phyloP scores from a whole-genome alignment of 257 asterid species.

The Nyctanthes arbortristis region DNA sequence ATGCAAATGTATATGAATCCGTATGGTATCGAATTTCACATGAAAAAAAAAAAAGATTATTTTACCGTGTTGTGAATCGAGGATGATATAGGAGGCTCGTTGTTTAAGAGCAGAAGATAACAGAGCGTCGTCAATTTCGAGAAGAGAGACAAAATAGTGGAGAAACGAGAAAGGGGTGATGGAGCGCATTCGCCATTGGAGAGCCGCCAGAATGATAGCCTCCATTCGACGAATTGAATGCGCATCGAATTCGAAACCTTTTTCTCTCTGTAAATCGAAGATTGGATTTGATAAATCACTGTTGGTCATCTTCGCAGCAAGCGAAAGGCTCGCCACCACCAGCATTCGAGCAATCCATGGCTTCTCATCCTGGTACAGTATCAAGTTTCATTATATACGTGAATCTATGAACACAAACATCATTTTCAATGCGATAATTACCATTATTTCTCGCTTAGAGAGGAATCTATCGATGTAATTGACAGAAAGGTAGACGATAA shows the following conservation, averaged over 20 bases:
- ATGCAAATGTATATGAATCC: neutral
- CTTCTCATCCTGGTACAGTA: constrained; percentile 39
- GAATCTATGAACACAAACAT: too few species aligned
- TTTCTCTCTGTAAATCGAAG: constrained; percentile 48
- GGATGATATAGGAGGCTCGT: constrained; percentile 46
- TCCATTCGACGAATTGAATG: constrained; percentile 46
- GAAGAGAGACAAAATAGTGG: constrained; percentile 45
- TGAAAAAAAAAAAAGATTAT: neutral
- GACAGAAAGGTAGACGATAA: constrained; percentile 50
- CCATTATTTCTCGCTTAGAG: constrained; percentile 46
- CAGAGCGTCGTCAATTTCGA: constrained; percentile 31
- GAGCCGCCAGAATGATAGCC: constrained; percentile 58
- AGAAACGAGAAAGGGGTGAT: constrained; percentile 57
- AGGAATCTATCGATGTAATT: constrained; percentile 67
- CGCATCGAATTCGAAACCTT: constrained; percentile 37
- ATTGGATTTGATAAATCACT: constrained; percentile 32
- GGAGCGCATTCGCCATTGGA: constrained; percentile 78
- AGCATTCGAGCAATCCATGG: constrained; percentile 56
- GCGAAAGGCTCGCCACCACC: constrained; percentile 54
- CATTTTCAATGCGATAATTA: constrained; percentile 5
- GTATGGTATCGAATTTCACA: neutral
- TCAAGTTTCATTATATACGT: constrained; percentile 4
- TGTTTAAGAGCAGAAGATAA: constrained; percentile 32
- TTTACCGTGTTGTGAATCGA: constrained; percentile 48
- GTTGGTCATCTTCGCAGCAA: constrained; percentile 61